Evolutionary conservation across 73 alveolate genomes (phyloP), one percentile per base, ranked within the genome.

Genomic region (Symbiodinium natans): DNA sequence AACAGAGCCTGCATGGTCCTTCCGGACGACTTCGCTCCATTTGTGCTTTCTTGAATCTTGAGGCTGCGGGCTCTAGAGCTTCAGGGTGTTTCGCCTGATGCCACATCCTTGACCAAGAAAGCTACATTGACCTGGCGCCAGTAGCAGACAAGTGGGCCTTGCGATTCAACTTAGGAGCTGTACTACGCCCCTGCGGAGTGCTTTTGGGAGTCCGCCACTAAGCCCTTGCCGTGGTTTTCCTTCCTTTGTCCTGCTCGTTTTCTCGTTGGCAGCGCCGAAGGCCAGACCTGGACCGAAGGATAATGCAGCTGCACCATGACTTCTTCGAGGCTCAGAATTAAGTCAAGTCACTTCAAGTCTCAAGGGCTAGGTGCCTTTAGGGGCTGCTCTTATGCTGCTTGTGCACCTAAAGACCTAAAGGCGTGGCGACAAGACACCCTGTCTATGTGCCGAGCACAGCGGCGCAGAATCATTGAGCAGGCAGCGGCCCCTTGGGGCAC

Each of bases 361-460:
- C 56, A 52, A 21, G 68, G n/a, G n/a, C n/a, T n/a, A n/a, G n/a
- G n/a, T n/a, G n/a, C n/a, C 13, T 46, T 46, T 13, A 9, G 59
- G 59, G 75, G 75, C 75, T 56, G 27, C 33, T 15, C 33, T 46
- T 13, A 9, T 46, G 59, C 59, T 13, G 6, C 21, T 46, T 6
- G 77, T 5, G 36, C 77, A 7, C 36, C 77, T 21, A n/a, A n/a
- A 7, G 40, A 13, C 8, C 73, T 17, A 10, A 33, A 89, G 96
- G 96, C 87, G 10, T 89, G 96, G 96, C 41, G 96, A 27, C 96
- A 89, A 38, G 96, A 89, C 77, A 89, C 96, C 77, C n/a, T 89
- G 77, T 41, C 46, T 77, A 89, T 89, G 96, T 89, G 96, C 29
- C 96, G 96, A 0, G 86, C 52, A 9, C 96, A 89, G 87, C 68